Evolutionary conservation across 2,329 filamentous ascomycete species (phyloP).

Genomic region (Fusarium chlamydosporum): DNA sequence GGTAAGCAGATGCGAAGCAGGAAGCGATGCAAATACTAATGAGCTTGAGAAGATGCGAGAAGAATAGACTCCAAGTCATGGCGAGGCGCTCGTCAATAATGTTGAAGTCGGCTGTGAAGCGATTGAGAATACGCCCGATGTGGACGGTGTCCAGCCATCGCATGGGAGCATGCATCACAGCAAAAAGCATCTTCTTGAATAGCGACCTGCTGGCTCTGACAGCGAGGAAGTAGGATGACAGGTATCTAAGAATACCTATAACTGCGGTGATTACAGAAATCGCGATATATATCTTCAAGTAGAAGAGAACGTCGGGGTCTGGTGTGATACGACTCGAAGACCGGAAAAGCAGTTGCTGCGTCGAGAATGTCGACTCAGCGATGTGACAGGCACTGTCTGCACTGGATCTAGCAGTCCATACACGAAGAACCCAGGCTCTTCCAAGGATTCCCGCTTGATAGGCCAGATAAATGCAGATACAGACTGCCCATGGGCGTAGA

Average conservation of each 20-base stretch:
- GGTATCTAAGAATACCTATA: constrained; percentile 72
- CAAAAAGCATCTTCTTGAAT: constrained; percentile 75
- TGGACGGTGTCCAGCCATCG: constrained; percentile 86
- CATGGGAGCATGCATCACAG: constrained; percentile 77
- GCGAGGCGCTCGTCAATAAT: constrained; percentile 77
- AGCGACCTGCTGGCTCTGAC: constrained; percentile 75
- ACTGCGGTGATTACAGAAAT: constrained; percentile 74
- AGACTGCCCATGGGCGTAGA: constrained; percentile 69
- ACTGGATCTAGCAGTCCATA: constrained; percentile 66
- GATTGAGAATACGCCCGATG: constrained; percentile 79
- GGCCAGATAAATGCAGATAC: constrained; percentile 65
- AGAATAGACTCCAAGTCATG: constrained; percentile 71
- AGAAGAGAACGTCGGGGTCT: constrained; percentile 67
- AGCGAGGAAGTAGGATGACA: constrained; percentile 73
- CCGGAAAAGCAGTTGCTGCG: constrained; percentile 61
- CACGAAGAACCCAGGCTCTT: constrained; percentile 72
- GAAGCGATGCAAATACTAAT: constrained; percentile 75
- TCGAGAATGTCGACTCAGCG: constrained; percentile 59
- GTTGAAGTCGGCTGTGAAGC: constrained; percentile 82
- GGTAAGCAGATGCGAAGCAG: constrained; percentile 74
- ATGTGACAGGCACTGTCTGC: constrained; percentile 48
- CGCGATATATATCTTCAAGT: constrained; percentile 76
- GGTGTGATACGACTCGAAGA: constrained; percentile 51
- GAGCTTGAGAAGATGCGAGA: constrained; percentile 71
- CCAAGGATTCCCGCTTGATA: constrained; percentile 69